Conservation (phyloP, 2,329 filamentous ascomycete species). For the Fusarium haematococcum region DNA sequence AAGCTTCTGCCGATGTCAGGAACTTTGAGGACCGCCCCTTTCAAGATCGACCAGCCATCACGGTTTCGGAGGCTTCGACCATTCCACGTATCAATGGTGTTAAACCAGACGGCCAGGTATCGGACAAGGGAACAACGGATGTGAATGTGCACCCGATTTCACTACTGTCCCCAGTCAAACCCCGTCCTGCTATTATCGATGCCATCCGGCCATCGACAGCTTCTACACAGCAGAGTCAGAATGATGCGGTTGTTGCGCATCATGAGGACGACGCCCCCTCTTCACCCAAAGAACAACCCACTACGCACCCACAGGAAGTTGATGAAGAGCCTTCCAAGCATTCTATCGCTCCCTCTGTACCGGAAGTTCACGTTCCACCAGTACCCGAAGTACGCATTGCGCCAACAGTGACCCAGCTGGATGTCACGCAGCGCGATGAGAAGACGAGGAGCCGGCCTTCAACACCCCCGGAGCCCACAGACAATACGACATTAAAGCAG, state of each 20-base stretch:
- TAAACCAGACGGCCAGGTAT: slow-evolving; percentile 5
- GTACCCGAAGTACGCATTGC: slow-evolving; percentile 6
- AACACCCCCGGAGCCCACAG: slow-evolving; percentile 4
- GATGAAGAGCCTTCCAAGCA: slow-evolving; percentile 9
- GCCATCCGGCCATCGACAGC: slow-evolving; percentile 17
- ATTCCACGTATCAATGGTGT: slow-evolving; percentile 21
- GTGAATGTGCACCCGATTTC: slow-evolving; percentile 1
- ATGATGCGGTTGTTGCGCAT: neutral
- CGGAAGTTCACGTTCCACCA: slow-evolving; percentile 1
- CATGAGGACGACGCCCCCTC: slow-evolving; percentile 7
- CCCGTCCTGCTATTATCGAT: slow-evolving; percentile 14
- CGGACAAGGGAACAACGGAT: slow-evolving; percentile 14
- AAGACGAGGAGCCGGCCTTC: slow-evolving; percentile 11
- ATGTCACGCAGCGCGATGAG: slow-evolving; percentile 14
- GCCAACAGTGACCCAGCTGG: neutral
- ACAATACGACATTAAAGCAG: neutral
- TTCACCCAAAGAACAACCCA: slow-evolving; percentile 1
- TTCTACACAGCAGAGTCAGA: slow-evolving; percentile 10
- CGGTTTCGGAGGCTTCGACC: neutral
- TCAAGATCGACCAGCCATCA: slow-evolving; percentile 13
- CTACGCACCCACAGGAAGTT: neutral
- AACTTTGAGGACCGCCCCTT: slow-evolving; percentile 25
- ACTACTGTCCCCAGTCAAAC: slow-evolving; percentile 23
- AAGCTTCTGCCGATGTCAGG: slow-evolving; percentile 23
- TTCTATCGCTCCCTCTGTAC: neutral